Percentiles rank a stretch among this genome's conserved stretches.
Conservation (phyloP, 306 rosid species). For the Glycine latifolia region DNA sequence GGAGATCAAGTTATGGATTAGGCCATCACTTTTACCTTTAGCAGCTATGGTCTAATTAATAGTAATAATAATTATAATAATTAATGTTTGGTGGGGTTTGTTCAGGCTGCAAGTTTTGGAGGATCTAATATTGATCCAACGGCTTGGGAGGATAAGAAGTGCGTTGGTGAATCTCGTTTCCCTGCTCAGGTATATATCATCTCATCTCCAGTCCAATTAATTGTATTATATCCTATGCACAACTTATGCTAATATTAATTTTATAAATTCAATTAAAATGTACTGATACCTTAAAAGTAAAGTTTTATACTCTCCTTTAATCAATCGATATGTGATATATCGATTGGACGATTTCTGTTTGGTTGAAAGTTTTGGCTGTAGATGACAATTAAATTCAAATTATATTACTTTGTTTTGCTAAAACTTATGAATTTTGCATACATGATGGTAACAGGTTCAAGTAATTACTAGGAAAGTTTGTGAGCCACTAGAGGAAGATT, state of each 20-base stretch:
- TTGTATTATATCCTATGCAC: not conserved
- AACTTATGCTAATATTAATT: not conserved
- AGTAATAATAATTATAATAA: not conserved
- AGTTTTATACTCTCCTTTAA: too few relatives aligned
- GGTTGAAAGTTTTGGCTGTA: not conserved
- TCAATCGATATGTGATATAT: too few relatives aligned
- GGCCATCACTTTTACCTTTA: not conserved
- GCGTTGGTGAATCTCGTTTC: conserved; percentile 88
- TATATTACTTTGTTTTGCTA: not conserved
- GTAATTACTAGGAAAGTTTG: conserved; percentile 79
- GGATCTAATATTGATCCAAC: conserved; percentile 91
- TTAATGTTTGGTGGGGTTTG: conserved; percentile 10
- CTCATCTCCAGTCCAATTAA: not conserved
- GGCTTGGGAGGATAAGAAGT: conserved; percentile 98
- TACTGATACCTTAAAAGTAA: too few relatives aligned
- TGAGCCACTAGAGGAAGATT: conserved; percentile 92
- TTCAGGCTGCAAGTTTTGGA: conserved; percentile 94
- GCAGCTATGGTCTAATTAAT: not conserved
- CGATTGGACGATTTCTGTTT: not conserved
- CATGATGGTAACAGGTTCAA: conserved; percentile 60
- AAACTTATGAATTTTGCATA: conserved; percentile 15
- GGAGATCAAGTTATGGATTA: conserved; percentile 18
- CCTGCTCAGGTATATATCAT: conserved; percentile 85
- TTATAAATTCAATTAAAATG: too few relatives aligned
- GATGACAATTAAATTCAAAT: not conserved